These are phyloP conservation scores for Mortierella polycephala DNA, from an alignment of 371 early-diverging fungal species.

Conservation along the genomic window DNA sequence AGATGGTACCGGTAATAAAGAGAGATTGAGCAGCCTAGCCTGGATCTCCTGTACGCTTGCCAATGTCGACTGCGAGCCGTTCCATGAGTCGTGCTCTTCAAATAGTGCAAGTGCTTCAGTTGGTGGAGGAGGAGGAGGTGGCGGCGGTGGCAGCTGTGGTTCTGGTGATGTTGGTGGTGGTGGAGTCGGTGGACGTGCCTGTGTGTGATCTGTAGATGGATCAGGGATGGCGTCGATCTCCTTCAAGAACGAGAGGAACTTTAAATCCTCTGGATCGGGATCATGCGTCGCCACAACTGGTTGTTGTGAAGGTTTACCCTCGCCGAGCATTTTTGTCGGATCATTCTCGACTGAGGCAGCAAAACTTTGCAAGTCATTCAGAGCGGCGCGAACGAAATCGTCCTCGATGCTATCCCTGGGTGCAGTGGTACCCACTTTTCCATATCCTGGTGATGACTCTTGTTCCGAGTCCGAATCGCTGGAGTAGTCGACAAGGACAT, in stretches of 20 bases:
- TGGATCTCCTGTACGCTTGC: slow-evolving; percentile 17
- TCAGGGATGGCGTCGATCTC: slow-evolving; percentile 42
- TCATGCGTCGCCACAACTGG: neutral
- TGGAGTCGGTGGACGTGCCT: slow-evolving; percentile 9
- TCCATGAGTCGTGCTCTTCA: neutral
- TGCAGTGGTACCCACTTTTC: neutral
- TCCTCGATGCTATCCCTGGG: slow-evolving; percentile 3
- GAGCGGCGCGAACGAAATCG: slow-evolving; percentile 19
- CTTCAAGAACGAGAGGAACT: slow-evolving; percentile 27
- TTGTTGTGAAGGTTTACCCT: neutral
- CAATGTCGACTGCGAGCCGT: neutral
- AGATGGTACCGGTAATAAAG: slow-evolving; percentile 14
- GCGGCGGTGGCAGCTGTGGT: slow-evolving; percentile 1
- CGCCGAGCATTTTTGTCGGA: neutral
- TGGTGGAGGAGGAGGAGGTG: slow-evolving; percentile 14
- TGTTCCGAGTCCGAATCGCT: slow-evolving; percentile 43
- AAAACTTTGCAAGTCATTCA: slow-evolving; percentile 47
- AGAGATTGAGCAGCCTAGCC: slow-evolving; percentile 20
- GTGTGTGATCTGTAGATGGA: slow-evolving; percentile 11
- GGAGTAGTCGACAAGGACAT: slow-evolving; percentile 34
- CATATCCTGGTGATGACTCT: neutral
- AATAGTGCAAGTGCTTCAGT: neutral
- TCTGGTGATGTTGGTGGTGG: slow-evolving; percentile 3
- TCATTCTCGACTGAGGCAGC: slow-evolving; percentile 22
- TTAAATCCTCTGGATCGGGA: slow-evolving; percentile 5